Evolutionary conservation across 2,329 filamentous ascomycete genomes (phyloP).

Genomic region (Hypoxylon rubiginosum): DNA sequence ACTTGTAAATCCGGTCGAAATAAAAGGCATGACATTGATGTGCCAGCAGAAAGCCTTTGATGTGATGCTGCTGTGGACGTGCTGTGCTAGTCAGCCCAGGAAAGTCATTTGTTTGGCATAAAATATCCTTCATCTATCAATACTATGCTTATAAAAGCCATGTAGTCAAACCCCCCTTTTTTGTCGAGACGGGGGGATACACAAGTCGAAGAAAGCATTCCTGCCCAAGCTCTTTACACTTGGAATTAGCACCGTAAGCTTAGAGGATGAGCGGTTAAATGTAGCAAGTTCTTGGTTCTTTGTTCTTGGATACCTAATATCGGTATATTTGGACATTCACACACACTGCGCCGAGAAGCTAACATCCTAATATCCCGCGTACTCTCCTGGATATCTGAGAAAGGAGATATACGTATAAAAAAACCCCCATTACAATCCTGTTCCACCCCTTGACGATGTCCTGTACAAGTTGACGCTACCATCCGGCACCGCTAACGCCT

Average conservation of each 20-base stretch:
- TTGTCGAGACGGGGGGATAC: no score
- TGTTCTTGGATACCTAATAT: conserved; percentile 8
- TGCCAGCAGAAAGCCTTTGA: no score
- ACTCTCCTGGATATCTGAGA: conserved; percentile 36
- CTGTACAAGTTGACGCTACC: conserved; percentile 26
- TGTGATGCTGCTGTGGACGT: no score
- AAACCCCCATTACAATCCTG: conserved; percentile 23
- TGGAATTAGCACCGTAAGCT: not conserved
- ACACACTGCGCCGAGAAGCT: conserved; percentile 4
- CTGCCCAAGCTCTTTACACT: no score
- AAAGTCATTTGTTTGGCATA: no score
- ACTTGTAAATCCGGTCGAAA: no score
- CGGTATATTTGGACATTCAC: conserved; percentile 30
- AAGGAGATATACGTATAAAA: conserved; percentile 13
- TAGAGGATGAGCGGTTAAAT: not conserved
- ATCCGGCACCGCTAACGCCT: conserved; percentile 27
- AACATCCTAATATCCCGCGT: conserved; percentile 3
- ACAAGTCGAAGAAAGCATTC: no score
- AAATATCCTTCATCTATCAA: no score
- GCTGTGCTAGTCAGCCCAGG: no score
- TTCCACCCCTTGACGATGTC: conserved; percentile 6
- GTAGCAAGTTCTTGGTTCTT: not conserved
- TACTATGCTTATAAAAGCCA: no score
- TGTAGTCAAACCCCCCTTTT: no score
- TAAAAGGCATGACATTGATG: no score